Conservation (phyloP, 805 yeast species). For the Saturnispora gosingensis region DNA sequence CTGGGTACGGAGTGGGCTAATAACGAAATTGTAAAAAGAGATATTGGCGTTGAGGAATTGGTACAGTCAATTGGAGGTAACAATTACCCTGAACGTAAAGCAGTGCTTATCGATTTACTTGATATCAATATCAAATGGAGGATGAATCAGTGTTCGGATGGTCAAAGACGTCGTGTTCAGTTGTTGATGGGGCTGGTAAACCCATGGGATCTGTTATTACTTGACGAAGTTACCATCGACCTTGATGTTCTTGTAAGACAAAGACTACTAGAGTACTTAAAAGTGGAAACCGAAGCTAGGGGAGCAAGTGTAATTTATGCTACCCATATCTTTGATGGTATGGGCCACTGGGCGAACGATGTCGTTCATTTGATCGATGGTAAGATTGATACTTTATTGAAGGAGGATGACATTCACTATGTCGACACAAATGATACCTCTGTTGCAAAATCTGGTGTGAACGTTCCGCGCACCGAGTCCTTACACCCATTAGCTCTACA, state of each 20-base stretch:
- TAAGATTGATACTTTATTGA: constrained; percentile 31
- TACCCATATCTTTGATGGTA: constrained; percentile 94
- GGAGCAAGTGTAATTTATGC: constrained; percentile 80
- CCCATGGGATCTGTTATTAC: constrained; percentile 81
- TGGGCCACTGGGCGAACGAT: constrained; percentile 83
- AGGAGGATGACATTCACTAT: constrained; percentile 27
- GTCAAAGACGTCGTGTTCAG: constrained; percentile 92
- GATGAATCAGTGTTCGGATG: constrained; percentile 88
- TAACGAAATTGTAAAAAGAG: constrained; percentile 82
- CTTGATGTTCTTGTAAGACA: constrained; percentile 86
- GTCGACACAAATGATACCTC: constrained; percentile 19
- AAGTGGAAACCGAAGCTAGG: constrained; percentile 61
- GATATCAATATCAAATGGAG: constrained; percentile 88
- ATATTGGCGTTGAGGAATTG: constrained; percentile 75
- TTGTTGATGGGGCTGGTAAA: constrained; percentile 84
- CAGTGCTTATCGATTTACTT: constrained; percentile 60
- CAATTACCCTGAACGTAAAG: constrained; percentile 61
- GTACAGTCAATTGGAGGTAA: constrained; percentile 80
- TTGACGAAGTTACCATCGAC: constrained; percentile 96
- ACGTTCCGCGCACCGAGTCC: constrained; percentile 35
- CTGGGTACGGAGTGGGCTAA: constrained; percentile 98
- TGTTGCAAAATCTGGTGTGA: constrained; percentile 9
- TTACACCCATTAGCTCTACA: constrained; percentile 65
- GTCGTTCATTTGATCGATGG: constrained; percentile 75
- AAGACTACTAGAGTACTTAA: constrained; percentile 59